Conservation (phyloP, 257 asterid species). For the Phtheirospermum japonicum region DNA sequence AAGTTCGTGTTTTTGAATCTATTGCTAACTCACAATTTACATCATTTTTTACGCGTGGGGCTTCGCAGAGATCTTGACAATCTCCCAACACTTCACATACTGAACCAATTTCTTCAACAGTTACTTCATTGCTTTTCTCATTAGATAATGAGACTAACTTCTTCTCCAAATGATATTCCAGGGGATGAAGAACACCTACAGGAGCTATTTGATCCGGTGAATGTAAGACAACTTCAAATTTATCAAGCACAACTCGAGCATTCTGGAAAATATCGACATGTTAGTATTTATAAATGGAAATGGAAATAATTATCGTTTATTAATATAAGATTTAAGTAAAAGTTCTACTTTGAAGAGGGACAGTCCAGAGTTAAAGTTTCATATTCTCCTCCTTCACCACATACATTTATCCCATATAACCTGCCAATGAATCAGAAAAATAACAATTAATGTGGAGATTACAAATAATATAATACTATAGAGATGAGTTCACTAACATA, state of each 20-base stretch:
- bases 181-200: constrained; percentile 91
- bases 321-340: constrained; percentile 9
- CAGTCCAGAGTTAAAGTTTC: constrained; percentile 97
- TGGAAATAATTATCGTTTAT: constrained; percentile 7
- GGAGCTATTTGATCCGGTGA: constrained; percentile 91
- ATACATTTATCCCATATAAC: constrained; percentile 85
- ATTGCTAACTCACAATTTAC: constrained; percentile 31
- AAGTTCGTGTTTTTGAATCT: constrained; percentile 39
- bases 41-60: constrained; percentile 27
- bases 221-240: constrained; percentile 70
- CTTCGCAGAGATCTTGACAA: constrained; percentile 40
- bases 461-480: constrained; percentile 21
- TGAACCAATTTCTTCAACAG: constrained; percentile 40
- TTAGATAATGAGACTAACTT: constrained; percentile 41
- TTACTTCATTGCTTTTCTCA: constrained; percentile 32
- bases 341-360: constrained; percentile 59
- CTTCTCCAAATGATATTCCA: constrained; percentile 79
- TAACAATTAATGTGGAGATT: constrained; percentile 25
- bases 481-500: constrained; percentile 41
- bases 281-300: constrained; percentile 29
- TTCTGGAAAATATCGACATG: constrained; percentile 54
- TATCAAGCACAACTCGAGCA: constrained; percentile 90
- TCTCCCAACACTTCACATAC: constrained; percentile 75
- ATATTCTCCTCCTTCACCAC: constrained; percentile 99
- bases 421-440: constrained; percentile 44